Base-by-base conservation (phyloP, 805 yeast genomes). In the Saccharomycopsis lassenensis region DNA sequence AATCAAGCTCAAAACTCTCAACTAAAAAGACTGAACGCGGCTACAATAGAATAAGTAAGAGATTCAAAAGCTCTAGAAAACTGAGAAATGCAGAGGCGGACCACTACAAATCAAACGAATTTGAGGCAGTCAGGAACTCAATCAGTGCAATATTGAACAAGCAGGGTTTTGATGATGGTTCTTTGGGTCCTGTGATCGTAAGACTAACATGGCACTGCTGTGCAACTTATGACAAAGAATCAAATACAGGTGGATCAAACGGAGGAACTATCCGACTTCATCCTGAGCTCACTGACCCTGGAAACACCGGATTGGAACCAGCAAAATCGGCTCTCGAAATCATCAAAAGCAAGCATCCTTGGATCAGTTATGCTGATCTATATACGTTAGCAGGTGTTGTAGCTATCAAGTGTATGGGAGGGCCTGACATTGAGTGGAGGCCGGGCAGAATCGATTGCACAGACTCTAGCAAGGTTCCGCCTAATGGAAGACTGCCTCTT, bases 371-470 rank as follows among this genome's bases (percentile, higher is more conserved):
- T 48, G 71, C 72, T 22, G 75, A 69, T 49, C 56, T 69, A 24
- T 69, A 69, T 58, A 67, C 73, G 7, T 55, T 66, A 31, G 74
- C 67, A 10, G 73, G 72, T 2, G 67, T 60, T 24, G 67, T 59
- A 20, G 73, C 72, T 2, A 57, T 69, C 25, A 71, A 69, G 52
- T 63, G 55, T 37, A 52, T 67, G 51, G 71, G 71, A 5, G 73
- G 74, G 5, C 72, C 72, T 7, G 53, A 56, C 36, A 56, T 69
- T 37, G 52, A 54, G 17, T 68, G 73, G 74, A 58, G 52, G 39
- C 70, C 73, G 12, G 74, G 74, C 19, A 56, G 74, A 48, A 50
- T 55, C 2, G 69, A 69, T 43, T 59, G 74, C 47, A 43, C 41
- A 3, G 53, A 43, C 24, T 51, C 46, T 26, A 39, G 44, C 15